These are phyloP conservation scores for Hypericum androsaemum DNA, from an alignment of 345 rosid genomes.

Conservation along the genomic window DNA sequence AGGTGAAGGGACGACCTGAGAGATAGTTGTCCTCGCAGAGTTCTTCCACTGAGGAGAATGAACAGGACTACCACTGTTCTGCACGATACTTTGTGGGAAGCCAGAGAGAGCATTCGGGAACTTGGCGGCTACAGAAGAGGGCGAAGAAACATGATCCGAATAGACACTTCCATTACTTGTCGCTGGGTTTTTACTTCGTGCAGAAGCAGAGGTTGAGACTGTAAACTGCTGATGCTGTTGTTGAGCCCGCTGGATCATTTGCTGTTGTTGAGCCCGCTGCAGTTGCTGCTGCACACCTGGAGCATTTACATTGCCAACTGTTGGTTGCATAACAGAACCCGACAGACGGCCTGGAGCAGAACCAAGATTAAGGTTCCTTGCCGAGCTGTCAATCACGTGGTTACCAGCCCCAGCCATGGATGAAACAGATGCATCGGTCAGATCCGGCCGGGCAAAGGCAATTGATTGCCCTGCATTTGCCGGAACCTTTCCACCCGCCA, in stretches of 20 bases:
- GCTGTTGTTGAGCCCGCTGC: constrained; percentile 37
- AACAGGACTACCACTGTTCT: constrained; percentile 42
- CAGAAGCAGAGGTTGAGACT: constrained; percentile 44
- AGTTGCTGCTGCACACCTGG: constrained; percentile 36
- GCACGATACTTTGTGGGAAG: constrained; percentile 69
- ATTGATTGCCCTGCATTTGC: constrained; percentile 53
- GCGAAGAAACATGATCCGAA: constrained; percentile 46
- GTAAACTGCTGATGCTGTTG: constrained; percentile 47
- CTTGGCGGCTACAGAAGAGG: constrained; percentile 45
- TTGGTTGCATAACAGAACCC: constrained; percentile 34
- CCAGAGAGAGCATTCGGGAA: constrained; percentile 45
- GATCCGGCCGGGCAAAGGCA: constrained; percentile 67
- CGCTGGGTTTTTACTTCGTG: constrained; percentile 51
- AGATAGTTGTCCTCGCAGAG: constrained; percentile 40
- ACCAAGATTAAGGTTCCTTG: constrained; percentile 48
- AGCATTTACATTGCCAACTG: constrained; percentile 21
- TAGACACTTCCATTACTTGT: constrained; percentile 54
- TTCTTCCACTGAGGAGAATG: constrained; percentile 89
- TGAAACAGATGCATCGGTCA: constrained; percentile 46
- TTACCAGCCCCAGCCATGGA: constrained; percentile 43
- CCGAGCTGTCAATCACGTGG: constrained; percentile 69
- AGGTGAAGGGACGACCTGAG: constrained; percentile 43
- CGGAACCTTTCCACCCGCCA: constrained; percentile 31
- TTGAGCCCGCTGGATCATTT: constrained; percentile 15
- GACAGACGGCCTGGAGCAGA: constrained; percentile 41